phyloP scores from a whole-genome alignment of 768 basidiomycete genomes.

The Suillus subluteus region DNA sequence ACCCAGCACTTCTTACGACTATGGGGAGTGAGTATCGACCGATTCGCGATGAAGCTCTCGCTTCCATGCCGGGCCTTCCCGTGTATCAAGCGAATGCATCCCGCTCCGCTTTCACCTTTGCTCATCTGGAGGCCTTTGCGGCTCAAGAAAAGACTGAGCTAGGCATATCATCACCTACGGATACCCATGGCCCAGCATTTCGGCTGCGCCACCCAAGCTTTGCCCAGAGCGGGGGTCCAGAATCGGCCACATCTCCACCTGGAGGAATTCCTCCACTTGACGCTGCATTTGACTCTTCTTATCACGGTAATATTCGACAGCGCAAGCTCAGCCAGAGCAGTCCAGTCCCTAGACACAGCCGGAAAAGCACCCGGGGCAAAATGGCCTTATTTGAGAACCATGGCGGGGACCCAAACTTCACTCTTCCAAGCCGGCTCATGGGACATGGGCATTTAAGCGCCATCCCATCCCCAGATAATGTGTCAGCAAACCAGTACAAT shows the following conservation, averaged over 20 bases:
- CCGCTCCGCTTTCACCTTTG: constrained; percentile 71
- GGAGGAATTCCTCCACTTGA: constrained; percentile 16
- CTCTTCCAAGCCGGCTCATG: constrained; percentile 45
- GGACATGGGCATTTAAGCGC: constrained; percentile 36
- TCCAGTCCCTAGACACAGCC: constrained; percentile 61
- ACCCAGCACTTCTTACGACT: constrained; percentile 48
- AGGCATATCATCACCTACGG: constrained; percentile 53
- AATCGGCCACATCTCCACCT: constrained; percentile 9
- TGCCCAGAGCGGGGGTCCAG: constrained; percentile 15
- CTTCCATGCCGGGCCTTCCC: constrained; percentile 53
- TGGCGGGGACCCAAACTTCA: constrained; percentile 49
- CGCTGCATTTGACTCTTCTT: constrained; percentile 19
- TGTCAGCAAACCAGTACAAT: constrained; percentile 25
- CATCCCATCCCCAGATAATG: constrained; percentile 47
- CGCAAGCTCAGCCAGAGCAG: constrained; percentile 89
- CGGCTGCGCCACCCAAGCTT: constrained; percentile 21
- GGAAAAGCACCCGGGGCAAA: constrained; percentile 73
- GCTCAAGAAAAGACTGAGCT: constrained; percentile 65
- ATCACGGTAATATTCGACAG: constrained; percentile 53
- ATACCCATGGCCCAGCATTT: constrained; percentile 29
- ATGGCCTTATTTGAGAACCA: constrained; percentile 86
- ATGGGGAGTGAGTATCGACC: constrained; percentile 20
- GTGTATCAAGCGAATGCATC: constrained; percentile 68
- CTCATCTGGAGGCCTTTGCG: constrained; percentile 77
- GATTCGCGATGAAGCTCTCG: constrained; percentile 33